These are phyloP conservation scores for Citrus trifoliata DNA, from an alignment of 345 rosid genomes.

Conservation along the genomic window DNA sequence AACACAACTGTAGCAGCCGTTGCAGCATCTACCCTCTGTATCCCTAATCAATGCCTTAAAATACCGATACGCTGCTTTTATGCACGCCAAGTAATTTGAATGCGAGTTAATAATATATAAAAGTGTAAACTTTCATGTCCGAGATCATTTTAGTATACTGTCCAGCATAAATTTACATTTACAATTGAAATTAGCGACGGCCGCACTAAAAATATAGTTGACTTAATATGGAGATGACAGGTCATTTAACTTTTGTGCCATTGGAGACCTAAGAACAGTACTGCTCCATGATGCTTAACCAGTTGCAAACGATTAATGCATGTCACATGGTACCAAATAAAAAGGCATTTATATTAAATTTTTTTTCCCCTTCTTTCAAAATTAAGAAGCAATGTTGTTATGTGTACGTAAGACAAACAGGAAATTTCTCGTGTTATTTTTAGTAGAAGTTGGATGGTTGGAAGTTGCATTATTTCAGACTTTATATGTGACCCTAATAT, in stretches of 20 bases:
- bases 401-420: too few species aligned
- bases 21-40: background rate
- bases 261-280: background rate
- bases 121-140: background rate
- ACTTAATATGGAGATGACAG: background rate
- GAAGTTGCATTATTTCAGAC: background rate
- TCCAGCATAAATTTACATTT: too few species aligned
- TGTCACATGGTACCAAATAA: background rate
- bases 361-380: background rate
- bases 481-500: background rate
- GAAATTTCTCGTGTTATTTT: background rate
- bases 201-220: too few species aligned
- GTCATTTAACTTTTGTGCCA: background rate
- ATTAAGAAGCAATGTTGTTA: too few species aligned
- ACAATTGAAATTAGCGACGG: too few species aligned
- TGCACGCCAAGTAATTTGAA: background rate
- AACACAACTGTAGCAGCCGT: background rate
- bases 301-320: background rate
- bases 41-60: slow-evolving; percentile 5
- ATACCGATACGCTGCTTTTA: background rate
- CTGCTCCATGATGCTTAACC: background rate
- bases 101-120: background rate
- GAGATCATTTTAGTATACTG: too few species aligned
- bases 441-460: background rate
- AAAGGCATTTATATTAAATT: background rate